These are phyloP conservation scores for Daedalea quercina DNA, from an alignment of 768 basidiomycete species.

Conservation along the genomic window DNA sequence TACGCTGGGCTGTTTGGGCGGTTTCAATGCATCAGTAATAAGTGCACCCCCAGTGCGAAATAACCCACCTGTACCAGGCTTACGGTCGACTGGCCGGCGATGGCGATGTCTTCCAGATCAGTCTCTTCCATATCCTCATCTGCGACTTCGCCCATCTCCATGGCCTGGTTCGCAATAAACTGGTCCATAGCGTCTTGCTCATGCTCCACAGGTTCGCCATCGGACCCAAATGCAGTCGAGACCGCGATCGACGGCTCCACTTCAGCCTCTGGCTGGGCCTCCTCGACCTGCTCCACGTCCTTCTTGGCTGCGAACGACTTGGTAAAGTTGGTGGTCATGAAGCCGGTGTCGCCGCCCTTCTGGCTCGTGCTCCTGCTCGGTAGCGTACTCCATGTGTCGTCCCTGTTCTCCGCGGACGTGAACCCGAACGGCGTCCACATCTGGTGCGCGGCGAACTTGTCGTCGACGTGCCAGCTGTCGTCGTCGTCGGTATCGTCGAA, in stretches of 20 bases:
- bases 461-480: conserved; percentile 72
- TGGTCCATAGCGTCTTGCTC: conserved; percentile 6
- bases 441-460: conserved; percentile 47
- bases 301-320: conserved; percentile 4
- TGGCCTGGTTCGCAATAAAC: conserved; percentile 31
- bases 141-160: conserved; percentile 25
- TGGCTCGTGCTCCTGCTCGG: conserved; percentile 39
- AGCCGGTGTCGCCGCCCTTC: conserved; percentile 18
- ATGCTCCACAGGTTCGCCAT: conserved; percentile 6
- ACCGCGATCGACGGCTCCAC: conserved; percentile 5
- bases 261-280: conserved; percentile 23
- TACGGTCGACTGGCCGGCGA: conserved; percentile 30
- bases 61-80: conserved; percentile 24
- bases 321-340: conserved; percentile 7
- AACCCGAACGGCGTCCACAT: conserved; percentile 58
- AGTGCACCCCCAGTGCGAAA: conserved; percentile 4
- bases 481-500: conserved; percentile 33
- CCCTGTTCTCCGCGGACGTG: conserved; percentile 30
- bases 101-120: conserved; percentile 36
- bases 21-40: background rate
- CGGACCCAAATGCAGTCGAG: conserved; percentile 2
- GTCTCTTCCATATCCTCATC: conserved; percentile 30
- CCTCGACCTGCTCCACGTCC: conserved; percentile 12
- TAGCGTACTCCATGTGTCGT: conserved; percentile 72
- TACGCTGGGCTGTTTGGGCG: background rate